phyloP scores from a whole-genome alignment of 108 stramenopile genomes.

The Cyclotella kingstonii region DNA sequence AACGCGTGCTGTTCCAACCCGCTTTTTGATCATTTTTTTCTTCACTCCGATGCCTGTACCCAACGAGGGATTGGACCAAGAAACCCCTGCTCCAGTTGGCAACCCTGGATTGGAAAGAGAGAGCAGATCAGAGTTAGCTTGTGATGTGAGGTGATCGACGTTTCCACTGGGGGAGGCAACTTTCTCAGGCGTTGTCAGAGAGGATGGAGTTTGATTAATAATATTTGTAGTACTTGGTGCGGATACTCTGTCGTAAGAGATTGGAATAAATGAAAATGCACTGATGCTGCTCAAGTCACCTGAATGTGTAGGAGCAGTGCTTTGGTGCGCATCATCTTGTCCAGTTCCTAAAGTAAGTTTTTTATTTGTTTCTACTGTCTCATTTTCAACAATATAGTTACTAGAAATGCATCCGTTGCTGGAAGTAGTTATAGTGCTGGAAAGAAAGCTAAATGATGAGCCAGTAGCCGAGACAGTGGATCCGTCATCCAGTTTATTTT shows the following conservation, averaged over 20 bases:
- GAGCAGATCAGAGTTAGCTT: constrained; percentile 14
- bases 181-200: not conserved
- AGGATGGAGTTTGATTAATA: not conserved
- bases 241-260: too few relatives aligned
- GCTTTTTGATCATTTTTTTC: constrained; percentile 36
- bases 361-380: too few relatives aligned
- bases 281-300: not conserved
- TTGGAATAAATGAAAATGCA: not conserved
- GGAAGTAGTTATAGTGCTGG: not conserved
- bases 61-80: constrained; percentile 20
- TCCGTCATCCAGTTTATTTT: not conserved
- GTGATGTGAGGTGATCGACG: not conserved
- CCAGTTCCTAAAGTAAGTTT: too few relatives aligned
- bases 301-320: not conserved
- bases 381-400: too few relatives aligned
- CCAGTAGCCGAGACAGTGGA: constrained; percentile 1
- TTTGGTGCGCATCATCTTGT: too few relatives aligned
- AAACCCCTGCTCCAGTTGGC: constrained; percentile 18
- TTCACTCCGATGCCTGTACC: not conserved
- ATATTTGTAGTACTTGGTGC: too few relatives aligned
- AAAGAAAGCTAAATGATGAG: constrained; percentile 26
- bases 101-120: constrained; percentile 8
- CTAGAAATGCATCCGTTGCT: not conserved
- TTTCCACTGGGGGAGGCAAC: not conserved
- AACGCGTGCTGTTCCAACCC: constrained; percentile 30